These are phyloP conservation scores for Epichloe amarillans DNA, from an alignment of 2,329 filamentous ascomycete species.

Conservation along the genomic window DNA sequence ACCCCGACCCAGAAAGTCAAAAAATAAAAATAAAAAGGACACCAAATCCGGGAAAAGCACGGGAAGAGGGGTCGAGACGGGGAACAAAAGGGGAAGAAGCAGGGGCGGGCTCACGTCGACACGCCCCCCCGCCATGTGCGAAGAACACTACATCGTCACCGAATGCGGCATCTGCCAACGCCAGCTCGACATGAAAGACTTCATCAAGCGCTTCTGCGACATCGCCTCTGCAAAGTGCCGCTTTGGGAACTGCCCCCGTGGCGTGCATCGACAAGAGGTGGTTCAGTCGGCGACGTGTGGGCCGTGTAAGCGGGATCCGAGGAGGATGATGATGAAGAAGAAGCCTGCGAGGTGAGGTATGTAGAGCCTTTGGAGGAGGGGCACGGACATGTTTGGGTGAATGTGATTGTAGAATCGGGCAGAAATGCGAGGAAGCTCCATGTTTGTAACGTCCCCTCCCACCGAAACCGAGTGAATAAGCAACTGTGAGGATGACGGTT, in stretches of 20 bases:
- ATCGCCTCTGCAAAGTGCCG: not conserved
- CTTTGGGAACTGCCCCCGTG: not conserved
- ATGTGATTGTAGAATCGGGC: too few species aligned
- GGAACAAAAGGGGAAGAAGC: too few species aligned
- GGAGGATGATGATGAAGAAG: not conserved
- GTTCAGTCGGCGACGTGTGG: not conserved
- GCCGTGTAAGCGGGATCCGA: not conserved
- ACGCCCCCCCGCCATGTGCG: not conserved
- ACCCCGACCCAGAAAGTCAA: too few species aligned
- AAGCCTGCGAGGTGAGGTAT: not conserved
- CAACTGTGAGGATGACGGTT: too few species aligned
- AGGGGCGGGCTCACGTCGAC: too few species aligned
- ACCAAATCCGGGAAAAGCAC: not conserved
- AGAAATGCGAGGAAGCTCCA: too few species aligned
- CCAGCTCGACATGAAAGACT: not conserved
- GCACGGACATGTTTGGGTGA: too few species aligned
- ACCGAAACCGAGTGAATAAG: too few species aligned
- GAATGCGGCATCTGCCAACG: not conserved
- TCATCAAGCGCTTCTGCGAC: not conserved
- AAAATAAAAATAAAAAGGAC: not conserved
- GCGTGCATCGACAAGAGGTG: not conserved
- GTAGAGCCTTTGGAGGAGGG: too few species aligned
- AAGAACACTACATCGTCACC: not conserved
- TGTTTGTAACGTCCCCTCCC: too few species aligned
- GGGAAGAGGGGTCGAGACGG: too few species aligned